A percentile compares a stretch with the other conserved stretches of the same genome.
phyloP scores from a whole-genome alignment of 2,329 filamentous ascomycete species.

The Xylariales sp. region DNA sequence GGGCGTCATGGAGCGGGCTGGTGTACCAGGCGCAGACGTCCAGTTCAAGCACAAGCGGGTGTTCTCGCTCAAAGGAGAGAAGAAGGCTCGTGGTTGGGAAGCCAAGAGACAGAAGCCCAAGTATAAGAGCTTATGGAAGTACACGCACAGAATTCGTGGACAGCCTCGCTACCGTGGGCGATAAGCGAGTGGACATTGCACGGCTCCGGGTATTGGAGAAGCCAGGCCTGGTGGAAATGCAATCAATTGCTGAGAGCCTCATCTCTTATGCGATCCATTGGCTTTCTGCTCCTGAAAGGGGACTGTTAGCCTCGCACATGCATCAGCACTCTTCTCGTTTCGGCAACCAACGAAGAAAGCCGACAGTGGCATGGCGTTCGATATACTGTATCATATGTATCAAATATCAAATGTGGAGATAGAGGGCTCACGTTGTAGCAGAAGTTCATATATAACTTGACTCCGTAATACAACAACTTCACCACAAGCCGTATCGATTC shows the following conservation, averaged over 20 bases:
- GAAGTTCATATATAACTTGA: no score
- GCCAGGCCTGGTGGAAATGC: no score
- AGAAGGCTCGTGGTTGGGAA: conserved; percentile 61
- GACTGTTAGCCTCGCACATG: not conserved
- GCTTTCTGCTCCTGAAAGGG: not conserved
- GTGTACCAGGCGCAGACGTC: conserved; percentile 69
- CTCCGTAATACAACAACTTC: no score
- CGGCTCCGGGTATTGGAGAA: no score
- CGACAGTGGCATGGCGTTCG: not conserved
- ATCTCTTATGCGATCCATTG: no score
- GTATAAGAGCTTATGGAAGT: conserved; percentile 62
- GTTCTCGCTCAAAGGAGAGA: conserved; percentile 58
- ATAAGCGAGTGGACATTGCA: no score
- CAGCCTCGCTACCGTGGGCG: conserved; percentile 9
- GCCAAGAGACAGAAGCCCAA: conserved; percentile 61
- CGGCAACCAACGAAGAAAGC: no score
- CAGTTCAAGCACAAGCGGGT: conserved; percentile 81
- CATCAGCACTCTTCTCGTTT: no score
- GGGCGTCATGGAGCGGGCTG: conserved; percentile 79
- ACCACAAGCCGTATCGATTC: no score
- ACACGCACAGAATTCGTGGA: conserved; percentile 51
- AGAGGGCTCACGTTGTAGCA: conserved; percentile 7
- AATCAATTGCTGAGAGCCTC: no score
- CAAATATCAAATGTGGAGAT: conserved; percentile 8
- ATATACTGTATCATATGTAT: conserved; percentile 12